Base-by-base conservation (phyloP, 495 filamentous ascomycete species). In the Apodospora peruviana region DNA sequence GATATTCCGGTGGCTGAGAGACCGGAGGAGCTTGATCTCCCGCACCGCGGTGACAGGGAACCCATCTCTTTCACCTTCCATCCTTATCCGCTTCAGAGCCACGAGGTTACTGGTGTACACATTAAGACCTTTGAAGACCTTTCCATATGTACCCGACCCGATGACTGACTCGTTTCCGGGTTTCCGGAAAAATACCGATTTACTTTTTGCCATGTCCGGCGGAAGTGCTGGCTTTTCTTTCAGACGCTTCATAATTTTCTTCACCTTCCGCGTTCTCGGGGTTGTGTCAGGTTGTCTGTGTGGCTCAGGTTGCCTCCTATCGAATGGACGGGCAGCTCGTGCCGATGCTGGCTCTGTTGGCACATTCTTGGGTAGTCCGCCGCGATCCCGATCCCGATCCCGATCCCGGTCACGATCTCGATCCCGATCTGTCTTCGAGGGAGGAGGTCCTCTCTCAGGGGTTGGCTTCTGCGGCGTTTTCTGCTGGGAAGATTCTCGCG, bases 81-180 rank as follows among this genome's bases (percentile, higher is more conserved):
- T 77, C 5, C 73, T 67, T 46, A 67, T 97, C 83, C 69, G 89
- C 71, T 99, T 99, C 45, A 99, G 69, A 5, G 94, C 94, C 34
- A 96, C 94, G 50, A 88, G 81, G 24, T 83, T 81, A 57, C 90
- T 85, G 8, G 91, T 99, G 55, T 94, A 95, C 12, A 96, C 90
- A 64, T 99, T 90, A 14, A 91, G 76, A n/a, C 85, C 93, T 60
- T 97, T 97, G 74, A 96, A 99, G 5, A 99, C 93, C 63, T 99
- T 97, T 35, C 91, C 93, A 61, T 93, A 96, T 1, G 88, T 96
- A 21, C 91, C 91, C 35, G 90, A 93, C 24, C 91, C 91, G 9
- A 96, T 83, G 2, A 96, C 89, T 7, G 90, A 95, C 62, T 94
- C 90, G 58, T 96, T 94, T 4, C 91, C 91, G 0, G 91, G 90